Conservation (phyloP, 2,329 filamentous ascomycete species). For the Emericellopsis atlantica region DNA sequence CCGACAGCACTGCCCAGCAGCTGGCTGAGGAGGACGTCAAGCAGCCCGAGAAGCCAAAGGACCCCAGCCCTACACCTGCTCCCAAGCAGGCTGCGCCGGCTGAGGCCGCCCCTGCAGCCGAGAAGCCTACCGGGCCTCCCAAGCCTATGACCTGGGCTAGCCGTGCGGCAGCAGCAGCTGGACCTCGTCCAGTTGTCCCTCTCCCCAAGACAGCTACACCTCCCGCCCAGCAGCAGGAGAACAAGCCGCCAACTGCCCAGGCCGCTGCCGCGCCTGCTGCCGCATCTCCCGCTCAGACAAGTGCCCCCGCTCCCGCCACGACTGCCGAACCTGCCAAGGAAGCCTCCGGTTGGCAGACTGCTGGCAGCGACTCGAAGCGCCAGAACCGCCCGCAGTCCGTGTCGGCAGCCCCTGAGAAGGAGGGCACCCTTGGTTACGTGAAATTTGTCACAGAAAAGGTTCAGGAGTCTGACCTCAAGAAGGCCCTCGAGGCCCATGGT, state of each 20-base stretch:
- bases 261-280: slow-evolving; percentile 21
- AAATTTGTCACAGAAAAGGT: slow-evolving; percentile 93
- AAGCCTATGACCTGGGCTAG: slow-evolving; percentile 69
- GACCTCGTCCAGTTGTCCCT: slow-evolving; percentile 39
- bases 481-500: slow-evolving; percentile 58
- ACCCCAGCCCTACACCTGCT: slow-evolving; percentile 42
- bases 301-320: slow-evolving; percentile 20
- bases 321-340: slow-evolving; percentile 37
- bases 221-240: slow-evolving; percentile 32
- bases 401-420: slow-evolving; percentile 50
- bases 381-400: slow-evolving; percentile 63
- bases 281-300: slow-evolving; percentile 12
- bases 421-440: slow-evolving; percentile 76
- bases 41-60: slow-evolving; percentile 55
- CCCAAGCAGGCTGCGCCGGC: slow-evolving; percentile 27
- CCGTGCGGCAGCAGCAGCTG: slow-evolving; percentile 46
- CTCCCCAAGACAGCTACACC: slow-evolving; percentile 44
- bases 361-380: slow-evolving; percentile 71
- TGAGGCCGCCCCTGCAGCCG: slow-evolving; percentile 27
- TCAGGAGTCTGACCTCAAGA: slow-evolving; percentile 58
- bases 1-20: slow-evolving; percentile 38
- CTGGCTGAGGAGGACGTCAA: slow-evolving; percentile 41
- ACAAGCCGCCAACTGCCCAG: slow-evolving; percentile 33
- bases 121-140: slow-evolving; percentile 26
- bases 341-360: slow-evolving; percentile 65